phyloP scores from a whole-genome alignment of 176 grass and related monocot genomes.

The Secale cereale region DNA sequence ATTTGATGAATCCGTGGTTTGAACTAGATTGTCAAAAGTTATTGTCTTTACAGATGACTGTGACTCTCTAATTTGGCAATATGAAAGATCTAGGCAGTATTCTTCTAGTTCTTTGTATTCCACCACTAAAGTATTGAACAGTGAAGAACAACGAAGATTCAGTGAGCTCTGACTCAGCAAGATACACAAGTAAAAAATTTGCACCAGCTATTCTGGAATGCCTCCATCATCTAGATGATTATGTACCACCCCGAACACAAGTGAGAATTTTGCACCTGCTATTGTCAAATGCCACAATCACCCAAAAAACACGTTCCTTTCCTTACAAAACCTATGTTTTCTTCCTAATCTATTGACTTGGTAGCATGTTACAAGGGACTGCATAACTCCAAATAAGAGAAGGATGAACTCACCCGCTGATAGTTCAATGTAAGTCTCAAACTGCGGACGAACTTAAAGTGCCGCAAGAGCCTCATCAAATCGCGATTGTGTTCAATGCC shows the following conservation, averaged over 20 bases:
- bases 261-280: no score
- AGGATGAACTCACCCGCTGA: conserved; percentile 5
- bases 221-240: neutral
- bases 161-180: neutral
- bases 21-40: no score
- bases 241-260: neutral
- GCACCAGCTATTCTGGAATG: neutral
- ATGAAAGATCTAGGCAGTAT: no score
- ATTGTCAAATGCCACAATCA: no score
- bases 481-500: neutral
- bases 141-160: neutral
- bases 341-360: neutral
- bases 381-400: neutral
- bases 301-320: neutral
- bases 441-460: neutral
- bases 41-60: no score
- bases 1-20: no score
- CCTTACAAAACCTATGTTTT: neutral
- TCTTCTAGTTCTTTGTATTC: no score
- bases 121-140: no score
- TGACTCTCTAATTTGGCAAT: no score
- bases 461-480: neutral
- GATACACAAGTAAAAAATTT: neutral
- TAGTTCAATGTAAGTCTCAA: neutral
- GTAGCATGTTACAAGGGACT: neutral